Evolutionary conservation across 1,284 basidiomycete species (phyloP), one percentile per base, ranked within the genome.

Genomic region (Ceratorhiza oryzae-sativae): DNA sequence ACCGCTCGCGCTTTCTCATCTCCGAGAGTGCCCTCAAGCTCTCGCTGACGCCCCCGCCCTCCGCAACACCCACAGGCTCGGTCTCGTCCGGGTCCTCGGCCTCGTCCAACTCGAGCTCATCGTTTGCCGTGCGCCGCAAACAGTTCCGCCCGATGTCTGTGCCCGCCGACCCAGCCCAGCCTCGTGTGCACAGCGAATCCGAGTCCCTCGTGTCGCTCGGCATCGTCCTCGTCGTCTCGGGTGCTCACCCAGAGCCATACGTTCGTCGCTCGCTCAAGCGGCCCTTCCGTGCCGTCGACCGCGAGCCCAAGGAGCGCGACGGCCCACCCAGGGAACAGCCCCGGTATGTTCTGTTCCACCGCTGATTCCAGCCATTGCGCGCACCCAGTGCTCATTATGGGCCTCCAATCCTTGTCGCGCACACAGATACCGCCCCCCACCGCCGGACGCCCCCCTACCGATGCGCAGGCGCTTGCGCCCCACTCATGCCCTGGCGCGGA

Each of bases 1-100:
- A 23, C 49, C 62, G 62, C 62, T 67, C 62, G 49, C 62, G 65
- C 65, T 68, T 68, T 34, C 65, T 68, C 65, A 56, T 68, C 65
- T 58, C 65, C 15, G 65, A 68, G 65, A 55, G 65, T 36, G 53
- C 65, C 25, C 65, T 68, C 45, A 56, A 68, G 49, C 53, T 68
- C 15, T 41, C 65, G 20, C 60, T 62, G 36, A 55, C 53, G 2
- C 36, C 65, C 2, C n/a, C 65, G 30, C 49, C 65, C 34, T 42
- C 58, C 25, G 41, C 58, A 30, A 60, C 58, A 4, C 65, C 65
- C 3, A 68, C 65, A 1, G 65, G 53, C 41, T 68, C 65, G 1
- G 65, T 68, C 34, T 68, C 65, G 49, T 68, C 49, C 30, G 53
- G 51, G 25, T 68, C 65, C 13, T 56, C 51, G 1, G 42, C 65